These are phyloP conservation scores for Ganoderma boninense DNA, from an alignment of 1,284 basidiomycete genomes.

Conservation along the genomic window DNA sequence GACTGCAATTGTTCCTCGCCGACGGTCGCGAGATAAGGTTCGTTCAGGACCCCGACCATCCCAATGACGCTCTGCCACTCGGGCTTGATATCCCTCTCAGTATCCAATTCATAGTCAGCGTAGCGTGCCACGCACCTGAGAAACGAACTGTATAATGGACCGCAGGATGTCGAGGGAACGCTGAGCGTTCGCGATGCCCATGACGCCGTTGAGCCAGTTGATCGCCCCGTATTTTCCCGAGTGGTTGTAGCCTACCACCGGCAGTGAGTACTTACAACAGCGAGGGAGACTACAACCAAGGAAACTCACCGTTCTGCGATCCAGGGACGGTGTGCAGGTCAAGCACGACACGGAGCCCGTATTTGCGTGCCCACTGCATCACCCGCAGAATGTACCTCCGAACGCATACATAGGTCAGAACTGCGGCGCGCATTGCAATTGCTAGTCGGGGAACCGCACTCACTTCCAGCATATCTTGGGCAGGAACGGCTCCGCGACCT, in stretches of 20 bases:
- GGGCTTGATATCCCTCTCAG: slow-evolving; percentile 42
- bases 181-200: slow-evolving; percentile 71
- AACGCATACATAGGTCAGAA: slow-evolving; percentile 9
- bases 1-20: slow-evolving; percentile 46
- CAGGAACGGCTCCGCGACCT: slow-evolving; percentile 45
- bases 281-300: slow-evolving; percentile 12
- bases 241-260: slow-evolving; percentile 54
- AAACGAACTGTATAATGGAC: slow-evolving; percentile 65
- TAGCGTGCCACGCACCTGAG: slow-evolving; percentile 47
- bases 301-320: slow-evolving; percentile 70
- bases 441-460: slow-evolving; percentile 3
- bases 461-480: slow-evolving; percentile 47
- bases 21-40: slow-evolving; percentile 49
- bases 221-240: slow-evolving; percentile 56
- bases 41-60: slow-evolving; percentile 54
- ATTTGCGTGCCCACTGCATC: slow-evolving; percentile 87
- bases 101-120: neutral
- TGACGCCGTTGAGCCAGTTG: slow-evolving; percentile 69
- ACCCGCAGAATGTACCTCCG: slow-evolving; percentile 77
- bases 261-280: neutral
- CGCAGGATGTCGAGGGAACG: slow-evolving; percentile 65
- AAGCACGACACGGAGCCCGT: slow-evolving; percentile 86
- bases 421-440: slow-evolving; percentile 23
- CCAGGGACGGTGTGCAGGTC: slow-evolving; percentile 87
- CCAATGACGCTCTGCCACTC: slow-evolving; percentile 60